phyloP scores from a whole-genome alignment of 345 rosid species.

The Eutrema heterophyllum region DNA sequence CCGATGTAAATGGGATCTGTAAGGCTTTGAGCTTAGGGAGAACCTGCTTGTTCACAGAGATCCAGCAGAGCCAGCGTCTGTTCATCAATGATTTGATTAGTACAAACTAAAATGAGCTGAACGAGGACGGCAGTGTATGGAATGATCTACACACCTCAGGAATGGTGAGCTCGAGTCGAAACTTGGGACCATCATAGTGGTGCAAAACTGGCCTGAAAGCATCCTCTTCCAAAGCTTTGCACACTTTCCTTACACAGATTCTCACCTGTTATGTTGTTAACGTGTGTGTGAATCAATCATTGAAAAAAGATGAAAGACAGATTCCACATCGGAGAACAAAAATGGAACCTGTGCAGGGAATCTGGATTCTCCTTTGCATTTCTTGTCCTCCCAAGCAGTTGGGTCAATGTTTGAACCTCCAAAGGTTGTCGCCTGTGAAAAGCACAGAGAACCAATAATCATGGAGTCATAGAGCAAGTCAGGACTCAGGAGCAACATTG shows the following conservation, averaged over 20 bases:
- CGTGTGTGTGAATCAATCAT: not conserved
- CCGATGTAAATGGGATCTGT: not conserved
- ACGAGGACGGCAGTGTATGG: not conserved
- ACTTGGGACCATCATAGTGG: conserved; percentile 92
- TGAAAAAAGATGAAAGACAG: not conserved
- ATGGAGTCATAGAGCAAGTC: not conserved
- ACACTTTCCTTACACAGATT: conserved; percentile 64
- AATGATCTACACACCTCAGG: conserved; percentile 61
- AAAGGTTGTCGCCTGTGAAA: conserved; percentile 70
- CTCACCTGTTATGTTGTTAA: conserved; percentile 47
- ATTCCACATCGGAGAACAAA: not conserved
- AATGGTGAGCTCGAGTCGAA: conserved; percentile 85
- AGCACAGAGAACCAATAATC: not conserved
- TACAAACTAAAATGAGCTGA: not conserved
- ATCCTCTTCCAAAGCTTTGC: conserved; percentile 90
- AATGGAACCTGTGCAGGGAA: conserved; percentile 88
- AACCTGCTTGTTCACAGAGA: conserved; percentile 83
- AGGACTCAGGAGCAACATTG: not conserved
- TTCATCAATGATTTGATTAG: conserved; percentile 17
- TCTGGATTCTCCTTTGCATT: conserved; percentile 91
- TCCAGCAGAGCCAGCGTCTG: conserved; percentile 88
- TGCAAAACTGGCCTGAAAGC: conserved; percentile 91
- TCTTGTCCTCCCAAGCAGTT: conserved; percentile 97
- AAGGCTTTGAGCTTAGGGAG: conserved; percentile 37
- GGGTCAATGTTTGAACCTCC: conserved; percentile 95